These are phyloP conservation scores for Beauveria sp. DNA, from an alignment of 2,329 filamentous ascomycete genomes.

Conservation along the genomic window DNA sequence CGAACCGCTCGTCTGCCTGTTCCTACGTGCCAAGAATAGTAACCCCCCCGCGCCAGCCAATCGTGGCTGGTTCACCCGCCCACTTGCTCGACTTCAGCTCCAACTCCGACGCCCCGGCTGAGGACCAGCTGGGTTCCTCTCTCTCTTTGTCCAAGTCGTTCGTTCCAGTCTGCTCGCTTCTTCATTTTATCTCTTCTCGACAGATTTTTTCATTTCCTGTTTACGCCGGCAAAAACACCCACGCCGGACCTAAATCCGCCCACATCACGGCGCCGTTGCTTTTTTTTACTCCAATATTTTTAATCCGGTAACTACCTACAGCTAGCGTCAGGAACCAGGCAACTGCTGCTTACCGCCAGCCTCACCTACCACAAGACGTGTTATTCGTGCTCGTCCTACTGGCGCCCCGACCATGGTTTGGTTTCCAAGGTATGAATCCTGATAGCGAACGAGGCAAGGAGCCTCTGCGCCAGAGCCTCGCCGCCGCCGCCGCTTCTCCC, in stretches of 20 bases:
- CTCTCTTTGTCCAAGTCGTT: background rate
- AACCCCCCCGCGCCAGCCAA: background rate
- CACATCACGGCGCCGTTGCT: background rate
- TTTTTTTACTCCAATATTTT: background rate
- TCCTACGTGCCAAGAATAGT: background rate
- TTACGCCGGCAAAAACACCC: background rate
- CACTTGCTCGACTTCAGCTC: constrained; percentile 4
- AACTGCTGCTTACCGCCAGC: background rate
- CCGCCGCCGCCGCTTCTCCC: background rate
- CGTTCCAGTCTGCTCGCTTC: background rate
- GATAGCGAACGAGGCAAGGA: constrained; percentile 23
- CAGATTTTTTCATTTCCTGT: background rate
- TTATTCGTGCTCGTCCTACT: background rate
- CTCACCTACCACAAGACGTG: background rate
- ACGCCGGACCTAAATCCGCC: background rate
- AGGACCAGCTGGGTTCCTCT: background rate
- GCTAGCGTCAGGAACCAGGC: background rate
- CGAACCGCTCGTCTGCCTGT: background rate
- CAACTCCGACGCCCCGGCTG: background rate
- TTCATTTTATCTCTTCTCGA: background rate
- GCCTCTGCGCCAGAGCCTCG: constrained; percentile 17
- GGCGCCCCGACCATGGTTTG: constrained; percentile 17
- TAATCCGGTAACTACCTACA: background rate
- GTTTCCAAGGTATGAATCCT: constrained; percentile 22
- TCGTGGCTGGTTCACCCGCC: background rate